Base-by-base conservation (phyloP, 257 asterid genomes). In the Gentiana macrophylla region DNA sequence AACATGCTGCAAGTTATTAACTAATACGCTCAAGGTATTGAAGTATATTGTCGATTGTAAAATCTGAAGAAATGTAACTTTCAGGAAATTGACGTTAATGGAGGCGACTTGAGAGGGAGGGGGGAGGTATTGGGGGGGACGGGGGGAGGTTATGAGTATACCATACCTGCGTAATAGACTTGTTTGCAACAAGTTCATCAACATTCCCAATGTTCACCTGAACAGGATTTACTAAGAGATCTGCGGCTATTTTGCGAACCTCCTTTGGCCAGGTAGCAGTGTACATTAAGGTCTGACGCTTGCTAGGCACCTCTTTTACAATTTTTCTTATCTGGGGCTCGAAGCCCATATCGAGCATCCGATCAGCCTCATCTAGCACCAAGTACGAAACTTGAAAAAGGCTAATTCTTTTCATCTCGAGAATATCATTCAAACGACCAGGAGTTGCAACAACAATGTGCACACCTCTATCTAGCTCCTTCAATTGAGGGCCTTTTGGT, bases 261-360 rank as follows among this genome's bases (percentile, higher is more conserved):
- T 84, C 96, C 77, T 84, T 90, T 2, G 98, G 98, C 98, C 98
- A 90, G 34, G 96, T 90, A 50, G 98, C 96, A 34, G 98, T 90
- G 79, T 75, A 90, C 98, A 86, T 90, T 67, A 90, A 73, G 59
- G 98, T 90, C 64, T 90, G 98, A 67, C 98, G 79, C 45, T 77
- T 86, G 53, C 84, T 59, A 60, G 94, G 94, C 61, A 90, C 80
- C 74, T 76, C 90, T 77, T 84, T 90, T 72, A 90, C 98, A 65
- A 90, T 86, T 72, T 90, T 90, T 84, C 96, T 80, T 64, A 86
- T 90, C 77, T 90, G 97, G 66, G 97, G 97, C 80, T 90, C 98
- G 56, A 90, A 90, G 8, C 98, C 98, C 96, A 90, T 90, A 83
- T 90, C 98, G 70, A 90, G 79, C 98, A 90, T 90, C 49, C 98